Conservation (phyloP, 2,329 filamentous ascomycete genomes). For the Pleoardoris graminearum region DNA sequence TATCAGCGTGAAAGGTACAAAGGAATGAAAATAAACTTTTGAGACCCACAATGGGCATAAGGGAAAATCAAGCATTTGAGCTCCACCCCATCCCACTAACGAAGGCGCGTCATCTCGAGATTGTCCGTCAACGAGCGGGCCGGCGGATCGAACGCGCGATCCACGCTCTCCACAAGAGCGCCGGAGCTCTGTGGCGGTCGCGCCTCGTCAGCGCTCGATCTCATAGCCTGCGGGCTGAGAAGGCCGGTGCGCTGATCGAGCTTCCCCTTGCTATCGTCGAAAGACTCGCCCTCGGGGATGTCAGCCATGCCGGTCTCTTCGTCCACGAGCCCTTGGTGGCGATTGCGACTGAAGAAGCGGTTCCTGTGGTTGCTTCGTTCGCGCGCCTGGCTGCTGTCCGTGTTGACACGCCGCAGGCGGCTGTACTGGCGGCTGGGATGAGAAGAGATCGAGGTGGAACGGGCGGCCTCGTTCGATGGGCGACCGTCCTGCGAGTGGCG, state of each 20-base stretch:
- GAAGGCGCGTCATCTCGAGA: constrained; percentile 39
- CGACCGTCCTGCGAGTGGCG: constrained; percentile 35
- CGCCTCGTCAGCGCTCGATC: constrained; percentile 26
- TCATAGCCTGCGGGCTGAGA: constrained; percentile 37
- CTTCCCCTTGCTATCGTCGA: constrained; percentile 33
- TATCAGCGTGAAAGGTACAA: neutral
- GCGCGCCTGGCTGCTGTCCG: constrained; percentile 38
- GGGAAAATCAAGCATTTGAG: neutral
- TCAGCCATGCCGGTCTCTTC: constrained; percentile 54
- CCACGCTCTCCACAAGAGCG: constrained; percentile 27
- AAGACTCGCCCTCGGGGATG: constrained; percentile 47
- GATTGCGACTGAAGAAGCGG: constrained; percentile 62
- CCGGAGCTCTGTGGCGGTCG: constrained; percentile 26
- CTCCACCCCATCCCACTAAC: constrained; percentile 7
- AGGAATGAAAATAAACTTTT: neutral
- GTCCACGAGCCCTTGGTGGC: constrained; percentile 28
- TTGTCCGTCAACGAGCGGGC: constrained; percentile 35
- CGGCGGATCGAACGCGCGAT: constrained; percentile 28
- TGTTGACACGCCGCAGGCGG: constrained; percentile 39
- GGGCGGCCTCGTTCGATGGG: constrained; percentile 38
- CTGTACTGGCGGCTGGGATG: constrained; percentile 25
- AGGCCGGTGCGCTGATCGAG: constrained; percentile 43
- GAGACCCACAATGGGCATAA: no score
- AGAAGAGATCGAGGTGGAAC: constrained; percentile 34
- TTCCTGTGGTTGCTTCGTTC: constrained; percentile 57